Conservation (phyloP, 805 yeast genomes). For the Candida tammaniensis region DNA sequence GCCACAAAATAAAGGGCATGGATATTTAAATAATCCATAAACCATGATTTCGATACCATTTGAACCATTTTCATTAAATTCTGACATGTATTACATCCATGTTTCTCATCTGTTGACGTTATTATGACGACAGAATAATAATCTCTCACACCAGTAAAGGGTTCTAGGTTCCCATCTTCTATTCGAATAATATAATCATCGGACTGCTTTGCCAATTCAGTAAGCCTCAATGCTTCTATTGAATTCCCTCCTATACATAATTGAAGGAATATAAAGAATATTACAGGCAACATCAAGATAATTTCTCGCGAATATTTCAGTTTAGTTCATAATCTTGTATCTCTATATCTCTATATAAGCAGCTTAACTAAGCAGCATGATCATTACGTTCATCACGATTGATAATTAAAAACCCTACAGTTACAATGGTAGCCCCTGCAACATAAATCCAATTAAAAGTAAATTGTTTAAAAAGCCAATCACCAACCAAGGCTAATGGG, state of each 20-base stretch:
- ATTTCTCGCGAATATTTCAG: too few relatives aligned
- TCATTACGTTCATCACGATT: constrained; percentile 77
- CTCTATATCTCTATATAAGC: not conserved
- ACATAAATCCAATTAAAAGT: constrained; percentile 60
- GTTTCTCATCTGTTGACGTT: constrained; percentile 45
- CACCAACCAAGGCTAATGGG: constrained; percentile 93
- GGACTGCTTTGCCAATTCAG: constrained; percentile 8
- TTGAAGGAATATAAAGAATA: not conserved
- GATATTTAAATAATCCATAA: constrained; percentile 40
- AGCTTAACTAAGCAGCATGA: constrained; percentile 17
- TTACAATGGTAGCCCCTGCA: constrained; percentile 77
- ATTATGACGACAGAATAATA: constrained; percentile 51
- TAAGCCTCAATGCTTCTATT: constrained; percentile 10
- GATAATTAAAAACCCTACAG: constrained; percentile 78
- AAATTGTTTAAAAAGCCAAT: constrained; percentile 67
- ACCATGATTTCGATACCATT: constrained; percentile 39
- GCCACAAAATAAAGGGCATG: constrained; percentile 44
- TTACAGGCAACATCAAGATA: constrained; percentile 4
- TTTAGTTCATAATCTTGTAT: too few relatives aligned
- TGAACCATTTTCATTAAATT: constrained; percentile 40
- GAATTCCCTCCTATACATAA: not conserved
- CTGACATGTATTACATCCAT: constrained; percentile 48
- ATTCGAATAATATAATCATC: constrained; percentile 41
- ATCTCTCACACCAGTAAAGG: constrained; percentile 49
- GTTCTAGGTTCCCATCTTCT: constrained; percentile 35